Evolutionary conservation across 768 basidiomycete genomes (phyloP).

Genomic region (Phanerochaete sordida): DNA sequence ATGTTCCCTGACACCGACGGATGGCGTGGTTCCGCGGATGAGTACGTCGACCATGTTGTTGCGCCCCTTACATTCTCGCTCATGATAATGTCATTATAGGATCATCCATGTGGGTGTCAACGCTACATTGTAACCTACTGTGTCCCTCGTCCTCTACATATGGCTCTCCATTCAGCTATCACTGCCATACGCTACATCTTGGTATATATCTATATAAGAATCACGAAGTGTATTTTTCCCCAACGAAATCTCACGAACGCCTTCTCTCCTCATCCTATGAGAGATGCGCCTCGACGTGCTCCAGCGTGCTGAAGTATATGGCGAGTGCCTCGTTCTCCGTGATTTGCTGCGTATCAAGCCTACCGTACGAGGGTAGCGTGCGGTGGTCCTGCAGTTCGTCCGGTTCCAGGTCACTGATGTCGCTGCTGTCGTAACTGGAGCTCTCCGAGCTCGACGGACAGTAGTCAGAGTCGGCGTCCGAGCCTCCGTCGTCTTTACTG

Average conservation of each 20-base stretch:
- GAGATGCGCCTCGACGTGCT: not conserved
- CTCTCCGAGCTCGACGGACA: not conserved
- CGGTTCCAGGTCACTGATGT: not conserved
- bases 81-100: not conserved
- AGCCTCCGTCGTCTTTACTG: not conserved
- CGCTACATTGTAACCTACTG: not conserved
- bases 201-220: not conserved
- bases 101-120: slow-evolving; percentile 12
- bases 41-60: slow-evolving; percentile 31
- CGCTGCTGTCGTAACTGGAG: not conserved
- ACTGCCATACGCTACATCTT: not conserved
- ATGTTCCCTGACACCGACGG: slow-evolving; percentile 60
- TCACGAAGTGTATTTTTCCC: not conserved
- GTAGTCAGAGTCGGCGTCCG: not conserved
- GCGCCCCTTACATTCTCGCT: not conserved
- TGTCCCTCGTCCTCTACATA: not conserved
- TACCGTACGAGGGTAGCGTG: not conserved
- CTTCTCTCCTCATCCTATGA: not conserved
- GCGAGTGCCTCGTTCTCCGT: not conserved
- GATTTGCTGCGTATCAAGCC: not conserved
- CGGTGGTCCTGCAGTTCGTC: not conserved
- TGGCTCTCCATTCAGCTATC: too few relatives aligned
- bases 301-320: not conserved
- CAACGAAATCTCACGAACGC: not conserved
- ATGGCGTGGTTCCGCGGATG: slow-evolving; percentile 49